Evolutionary conservation across 257 asterid species (phyloP), one percentile per base, ranked within the genome.

Genomic region (Solanum okadae): DNA sequence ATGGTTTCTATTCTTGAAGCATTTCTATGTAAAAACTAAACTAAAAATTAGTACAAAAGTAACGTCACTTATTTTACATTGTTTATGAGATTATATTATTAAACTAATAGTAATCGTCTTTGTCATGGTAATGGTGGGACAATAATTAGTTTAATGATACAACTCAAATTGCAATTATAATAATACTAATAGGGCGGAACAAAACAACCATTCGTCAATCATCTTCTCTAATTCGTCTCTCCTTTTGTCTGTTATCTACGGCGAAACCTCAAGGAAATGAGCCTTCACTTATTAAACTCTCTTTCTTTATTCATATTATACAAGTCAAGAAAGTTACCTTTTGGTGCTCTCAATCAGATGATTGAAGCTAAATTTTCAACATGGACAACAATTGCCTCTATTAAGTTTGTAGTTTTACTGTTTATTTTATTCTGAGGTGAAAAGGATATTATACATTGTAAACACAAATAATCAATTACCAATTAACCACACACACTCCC

Each of bases 101-200:
- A 92, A 90, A 68, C 27, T 27, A 65, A 65, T 42, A 65, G 67
- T 68, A 40, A 15, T 38, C 8, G 77, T 86, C 61, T 52, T 90
- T 88, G 91, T 89, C 86, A 75, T 91, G 87, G 86, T 85, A 68
- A 79, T 70, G 86, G 87, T 70, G 89, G 87, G 90, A 89, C 86
- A 88, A 87, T 29, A 87, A 59, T 49, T 89, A 83, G 12, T 90
- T 91, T 89, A 89, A 46, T 88, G 78, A 63, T 85, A 75, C 31
- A 65, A 65, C 85, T 11, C 77, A 71, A 77, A 65, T 86, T 81
- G 31, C 46, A 38, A 49, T 85, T 92, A 73, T 88, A 93, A 88
- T 91, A 88, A 88, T 56, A 37, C 87, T 91, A 88, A 90, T 70
- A 31, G 90, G 93, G 94, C 91, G 95, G 97, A 93, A 93, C 93